Evolutionary conservation across 2,329 filamentous ascomycete genomes (phyloP), one percentile per base, ranked within the genome.

Genomic region (Xylariaceae sp.): DNA sequence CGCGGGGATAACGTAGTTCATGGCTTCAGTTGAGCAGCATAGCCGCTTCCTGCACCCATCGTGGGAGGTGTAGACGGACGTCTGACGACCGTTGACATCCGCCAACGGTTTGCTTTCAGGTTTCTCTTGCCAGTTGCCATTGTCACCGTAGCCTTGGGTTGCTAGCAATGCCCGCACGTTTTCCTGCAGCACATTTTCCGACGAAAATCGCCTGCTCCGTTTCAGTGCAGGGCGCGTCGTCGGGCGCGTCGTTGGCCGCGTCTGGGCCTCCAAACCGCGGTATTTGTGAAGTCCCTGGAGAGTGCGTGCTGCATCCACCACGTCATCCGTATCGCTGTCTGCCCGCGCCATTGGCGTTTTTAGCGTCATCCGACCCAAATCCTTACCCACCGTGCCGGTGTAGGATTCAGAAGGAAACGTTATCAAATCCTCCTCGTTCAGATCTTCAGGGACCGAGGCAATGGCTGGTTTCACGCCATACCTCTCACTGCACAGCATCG

Each of bases 1-100:
- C 15, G 65, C 59, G 30, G 68, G 61, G 44, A 70, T 65, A 45
- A 64, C 62, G 53, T 71, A 71, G 28, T 67, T 65, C 14, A 42
- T 29, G 38, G 70, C 75, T 58, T 83, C 78, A 11, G 74, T 67
- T 31, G 78, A 74, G 62, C 78, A 84, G 64, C 81, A 83, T 26
- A 83, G 69, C 51, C 81, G 74, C 65, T 85, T 85, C 46, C 74
- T 68, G 49, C 72, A 68, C 48, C 69, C 69, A 31, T 69, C 63
- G 9, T 43, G 35, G 21, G 72, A 53, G 15, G 52, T 66, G 39
- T 65, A 46, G n/a, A 55, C 38, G 9, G 53, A 50, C 6, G 52
- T 54, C 38, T 48, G 47, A 23, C 47, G 50, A 11, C 31, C 45
- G 12, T 47, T 46, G 3, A 41, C 11, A 35, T 53, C 46, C 9